Evolutionary conservation across 805 yeast species (phyloP).

Genomic region (Candida tibetensis): DNA sequence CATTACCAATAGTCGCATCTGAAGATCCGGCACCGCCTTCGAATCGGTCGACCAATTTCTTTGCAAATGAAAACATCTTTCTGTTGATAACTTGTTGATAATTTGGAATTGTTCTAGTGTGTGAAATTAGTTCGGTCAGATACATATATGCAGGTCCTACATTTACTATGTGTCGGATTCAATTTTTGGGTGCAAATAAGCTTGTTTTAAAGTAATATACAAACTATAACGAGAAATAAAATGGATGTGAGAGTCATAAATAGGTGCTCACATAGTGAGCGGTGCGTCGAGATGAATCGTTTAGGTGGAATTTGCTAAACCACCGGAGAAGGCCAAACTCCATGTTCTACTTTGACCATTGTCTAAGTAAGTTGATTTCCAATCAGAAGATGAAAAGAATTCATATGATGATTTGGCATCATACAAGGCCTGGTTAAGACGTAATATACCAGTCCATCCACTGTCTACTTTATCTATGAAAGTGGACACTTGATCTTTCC

Average conservation of each 20-base stretch:
- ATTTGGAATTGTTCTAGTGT: too few relatives aligned
- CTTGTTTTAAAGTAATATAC: conserved; percentile 1
- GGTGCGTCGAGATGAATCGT: background rate
- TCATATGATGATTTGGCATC: conserved; percentile 42
- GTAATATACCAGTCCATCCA: conserved; percentile 63
- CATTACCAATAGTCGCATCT: conserved; percentile 14
- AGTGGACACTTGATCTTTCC: conserved; percentile 19
- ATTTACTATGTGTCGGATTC: background rate
- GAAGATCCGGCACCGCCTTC: conserved; percentile 24
- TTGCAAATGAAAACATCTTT: conserved; percentile 44
- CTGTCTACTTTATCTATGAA: conserved; percentile 44
- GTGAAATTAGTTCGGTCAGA: too few relatives aligned
- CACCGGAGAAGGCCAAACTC: conserved; percentile 60
- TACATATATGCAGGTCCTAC: too few relatives aligned
- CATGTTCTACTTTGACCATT: conserved; percentile 64
- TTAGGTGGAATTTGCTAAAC: conserved; percentile 27
- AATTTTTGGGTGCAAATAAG: background rate
- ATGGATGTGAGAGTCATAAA: too few relatives aligned
- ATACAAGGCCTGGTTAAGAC: conserved; percentile 43
- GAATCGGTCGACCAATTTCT: conserved; percentile 39
- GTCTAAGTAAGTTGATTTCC: conserved; percentile 44
- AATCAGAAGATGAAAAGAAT: conserved; percentile 36
- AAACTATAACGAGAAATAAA: conserved; percentile 1
- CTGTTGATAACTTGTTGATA: too few relatives aligned
- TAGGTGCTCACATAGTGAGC: too few relatives aligned